phyloP scores from a whole-genome alignment of 2,329 filamentous ascomycete genomes.

The Rhynchosporium graminicola region DNA sequence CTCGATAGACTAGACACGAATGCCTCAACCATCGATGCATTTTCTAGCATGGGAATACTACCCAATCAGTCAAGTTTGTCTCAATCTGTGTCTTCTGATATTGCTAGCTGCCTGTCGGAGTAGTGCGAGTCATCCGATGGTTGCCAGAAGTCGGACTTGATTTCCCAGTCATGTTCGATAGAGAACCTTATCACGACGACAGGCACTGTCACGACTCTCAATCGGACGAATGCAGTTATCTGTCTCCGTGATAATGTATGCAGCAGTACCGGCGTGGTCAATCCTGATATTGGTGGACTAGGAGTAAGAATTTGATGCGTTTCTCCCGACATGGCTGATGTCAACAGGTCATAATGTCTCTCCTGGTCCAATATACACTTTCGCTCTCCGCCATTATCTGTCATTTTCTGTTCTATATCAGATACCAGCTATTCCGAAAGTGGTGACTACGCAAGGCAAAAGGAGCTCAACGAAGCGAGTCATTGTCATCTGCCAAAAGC shows the following conservation, averaged over 20 bases:
- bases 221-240: constrained; percentile 9
- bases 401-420: constrained; percentile 7
- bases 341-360: constrained; percentile 10
- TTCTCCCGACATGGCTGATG: neutral
- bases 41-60: constrained; percentile 5
- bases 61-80: neutral
- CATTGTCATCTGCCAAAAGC: neutral
- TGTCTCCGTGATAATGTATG: constrained; percentile 20
- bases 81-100: neutral
- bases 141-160: constrained; percentile 8
- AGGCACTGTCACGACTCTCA: neutral
- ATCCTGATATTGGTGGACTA: constrained; percentile 23
- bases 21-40: neutral
- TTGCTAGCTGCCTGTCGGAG: constrained; percentile 12
- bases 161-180: constrained; percentile 9
- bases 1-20: neutral
- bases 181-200: constrained; percentile 3
- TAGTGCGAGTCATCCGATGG: constrained; percentile 12
- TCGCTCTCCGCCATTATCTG: constrained; percentile 4
- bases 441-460: neutral
- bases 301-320: constrained; percentile 2
- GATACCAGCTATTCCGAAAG: neutral
- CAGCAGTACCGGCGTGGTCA: constrained; percentile 14
- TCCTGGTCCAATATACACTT: constrained; percentile 18
- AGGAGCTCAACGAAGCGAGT: neutral